phyloP scores from a whole-genome alignment of 1,139 yeast species.

The Casaregolazyma lundiana region DNA sequence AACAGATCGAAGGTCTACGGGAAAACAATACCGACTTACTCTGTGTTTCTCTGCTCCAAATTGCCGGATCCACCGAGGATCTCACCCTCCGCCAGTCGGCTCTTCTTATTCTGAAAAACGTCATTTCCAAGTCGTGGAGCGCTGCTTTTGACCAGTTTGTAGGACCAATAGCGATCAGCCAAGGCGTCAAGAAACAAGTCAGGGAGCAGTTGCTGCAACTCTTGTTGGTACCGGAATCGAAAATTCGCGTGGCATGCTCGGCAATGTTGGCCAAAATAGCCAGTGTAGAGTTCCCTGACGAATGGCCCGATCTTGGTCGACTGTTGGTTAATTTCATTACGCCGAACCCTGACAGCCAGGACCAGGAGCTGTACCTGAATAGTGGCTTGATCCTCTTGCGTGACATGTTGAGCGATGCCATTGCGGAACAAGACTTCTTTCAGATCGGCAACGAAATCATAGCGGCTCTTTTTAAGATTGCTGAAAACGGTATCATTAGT shows the following conservation, averaged over 20 bases:
- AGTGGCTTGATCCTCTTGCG: constrained; percentile 70
- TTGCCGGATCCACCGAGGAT: constrained; percentile 7
- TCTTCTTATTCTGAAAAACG: constrained; percentile 60
- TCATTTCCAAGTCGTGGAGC: constrained; percentile 78
- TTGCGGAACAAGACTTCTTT: constrained; percentile 83
- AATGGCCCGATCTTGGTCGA: constrained; percentile 76
- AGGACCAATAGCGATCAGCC: constrained; percentile 58
- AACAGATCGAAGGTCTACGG: constrained; percentile 6
- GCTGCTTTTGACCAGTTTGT: constrained; percentile 72
- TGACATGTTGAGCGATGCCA: constrained; percentile 79
- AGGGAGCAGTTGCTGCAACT: constrained; percentile 50
- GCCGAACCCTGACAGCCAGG: constrained; percentile 29
- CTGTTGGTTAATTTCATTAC: constrained; percentile 22
- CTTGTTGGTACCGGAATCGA: constrained; percentile 51
- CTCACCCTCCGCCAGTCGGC: constrained; percentile 48
- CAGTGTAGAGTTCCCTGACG: constrained; percentile 89
- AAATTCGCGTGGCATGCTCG: constrained; percentile 62
- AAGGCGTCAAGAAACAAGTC: constrained; percentile 46
- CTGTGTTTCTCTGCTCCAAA: constrained; percentile 3
- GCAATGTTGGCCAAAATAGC: constrained; percentile 81
- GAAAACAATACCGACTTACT: constrained; percentile 8
- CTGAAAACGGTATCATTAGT: constrained; percentile 17
- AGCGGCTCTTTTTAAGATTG: constrained; percentile 21
- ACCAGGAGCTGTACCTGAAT: constrained; percentile 38
- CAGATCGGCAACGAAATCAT: constrained; percentile 47